These are phyloP conservation scores for Rostrohypoxylon terebratum DNA, from an alignment of 495 filamentous ascomycete genomes.

Conservation along the genomic window DNA sequence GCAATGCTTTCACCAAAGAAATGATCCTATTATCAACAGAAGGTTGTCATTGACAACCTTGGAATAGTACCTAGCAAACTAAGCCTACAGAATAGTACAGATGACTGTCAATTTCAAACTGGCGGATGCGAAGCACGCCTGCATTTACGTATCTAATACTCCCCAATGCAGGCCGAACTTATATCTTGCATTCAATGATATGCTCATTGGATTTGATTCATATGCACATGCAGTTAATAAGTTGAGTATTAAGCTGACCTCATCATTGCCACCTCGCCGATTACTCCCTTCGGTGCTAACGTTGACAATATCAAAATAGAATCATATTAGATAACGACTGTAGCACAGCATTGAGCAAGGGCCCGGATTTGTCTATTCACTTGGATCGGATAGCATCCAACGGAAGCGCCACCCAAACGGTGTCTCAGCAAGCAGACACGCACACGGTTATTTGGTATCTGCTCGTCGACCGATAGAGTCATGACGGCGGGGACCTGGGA, in stretches of 20 bases:
- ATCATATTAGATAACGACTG: slow-evolving; percentile 19
- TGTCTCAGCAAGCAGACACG: background rate
- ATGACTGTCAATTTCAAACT: background rate
- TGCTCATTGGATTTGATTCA: slow-evolving; percentile 12
- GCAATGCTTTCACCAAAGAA: background rate
- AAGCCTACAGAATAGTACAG: background rate
- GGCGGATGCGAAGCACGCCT: slow-evolving; percentile 16
- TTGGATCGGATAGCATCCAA: slow-evolving; percentile 8
- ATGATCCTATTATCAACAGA: slow-evolving; percentile 2
- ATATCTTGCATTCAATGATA: background rate
- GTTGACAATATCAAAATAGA: slow-evolving; percentile 7
- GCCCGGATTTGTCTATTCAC: background rate
- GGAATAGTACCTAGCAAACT: background rate
- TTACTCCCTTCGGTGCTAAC: slow-evolving; percentile 19
- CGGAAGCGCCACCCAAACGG: background rate
- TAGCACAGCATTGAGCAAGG: slow-evolving; percentile 4
- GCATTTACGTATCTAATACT: slow-evolving; percentile 15
- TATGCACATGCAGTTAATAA: slow-evolving; percentile 23
- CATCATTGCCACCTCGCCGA: slow-evolving; percentile 32
- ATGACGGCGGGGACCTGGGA: background rate
- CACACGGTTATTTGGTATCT: background rate
- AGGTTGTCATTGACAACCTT: background rate
- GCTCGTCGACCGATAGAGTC: background rate
- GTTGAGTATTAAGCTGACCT: slow-evolving; percentile 28
- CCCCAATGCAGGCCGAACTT: slow-evolving; percentile 5